Evolutionary conservation across 129 eudicot species (phyloP).

Genomic region (Tagetes erecta): DNA sequence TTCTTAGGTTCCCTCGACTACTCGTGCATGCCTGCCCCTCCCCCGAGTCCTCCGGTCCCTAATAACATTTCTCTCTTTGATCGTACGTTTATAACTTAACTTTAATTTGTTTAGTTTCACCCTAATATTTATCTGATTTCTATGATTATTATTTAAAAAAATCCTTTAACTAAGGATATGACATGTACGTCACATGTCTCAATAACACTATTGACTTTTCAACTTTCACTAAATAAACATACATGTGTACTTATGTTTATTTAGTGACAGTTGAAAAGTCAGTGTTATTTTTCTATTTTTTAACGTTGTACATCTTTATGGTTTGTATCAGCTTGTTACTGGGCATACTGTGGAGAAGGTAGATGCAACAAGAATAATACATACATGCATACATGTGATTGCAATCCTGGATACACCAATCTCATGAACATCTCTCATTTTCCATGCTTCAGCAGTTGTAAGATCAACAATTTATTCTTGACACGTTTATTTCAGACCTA

Average conservation of each 20-base stretch:
- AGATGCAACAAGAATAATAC: slow-evolving; percentile 53
- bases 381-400: slow-evolving; percentile 59
- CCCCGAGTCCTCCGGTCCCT: slow-evolving; percentile 71
- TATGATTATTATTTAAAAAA: no score
- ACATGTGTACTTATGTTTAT: no score
- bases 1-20: slow-evolving; percentile 67
- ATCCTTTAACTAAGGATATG: no score
- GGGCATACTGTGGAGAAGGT: slow-evolving; percentile 89
- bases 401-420: slow-evolving; percentile 62
- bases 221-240: no score
- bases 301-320: not conserved
- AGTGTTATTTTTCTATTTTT: not conserved
- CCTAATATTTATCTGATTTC: not conserved
- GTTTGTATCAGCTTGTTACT: slow-evolving; percentile 65
- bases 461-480: not conserved
- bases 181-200: no score
- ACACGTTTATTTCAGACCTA: no score
- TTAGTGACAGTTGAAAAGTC: no score
- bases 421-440: slow-evolving; percentile 66
- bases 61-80: slow-evolving; percentile 59
- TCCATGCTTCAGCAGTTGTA: slow-evolving; percentile 84
- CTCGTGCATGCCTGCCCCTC: slow-evolving; percentile 88
- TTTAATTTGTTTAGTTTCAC: slow-evolving; percentile 8
- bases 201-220: no score
- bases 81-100: slow-evolving; percentile 40